Base-by-base conservation (phyloP, 805 yeast species). In the Kregervanrija pseudodelftensis region DNA sequence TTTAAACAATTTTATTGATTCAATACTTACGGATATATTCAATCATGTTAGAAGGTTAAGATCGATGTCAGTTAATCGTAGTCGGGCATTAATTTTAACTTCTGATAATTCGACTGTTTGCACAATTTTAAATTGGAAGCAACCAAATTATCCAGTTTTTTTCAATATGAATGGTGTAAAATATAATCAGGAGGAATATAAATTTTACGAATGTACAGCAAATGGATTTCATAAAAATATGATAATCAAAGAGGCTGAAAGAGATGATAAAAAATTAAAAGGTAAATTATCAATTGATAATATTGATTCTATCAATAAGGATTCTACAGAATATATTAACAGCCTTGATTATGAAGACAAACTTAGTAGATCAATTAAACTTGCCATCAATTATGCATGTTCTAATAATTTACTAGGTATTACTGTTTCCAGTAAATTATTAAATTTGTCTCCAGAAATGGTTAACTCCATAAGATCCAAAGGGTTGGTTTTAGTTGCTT, bases 121-220 rank as follows among this genome's bases (percentile, higher is more conserved):
- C 65, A 87, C 95, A 10, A 85, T 88, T 39, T 67, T 93, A 54
- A 93, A 93, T 65, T 93, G 99, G 99, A 93, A 93, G 64, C 99
- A 93, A 65, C 98, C 99, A 11, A 91, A 91, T 61, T 93, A 84
- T 65, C 97, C 99, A 0, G 98, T 93, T 0, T 80, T 93, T 52
- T 85, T 86, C 65, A 78, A 82, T 45, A 77, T 90, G 75, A 81
- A 79, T 54, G 86, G 88, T n/a, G 67, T 81, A 10, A 66, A 72
- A 34, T 69, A 60, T 54, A 50, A 61, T 31, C 46, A 52, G 9
- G 40, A 32, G 2, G 39, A 46, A 1, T 63, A 65, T 13, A 48
- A 49, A 42, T 73, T 72, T 46, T 59, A 52, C 11, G 51, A 64
- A 30, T 65, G 67, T 35, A 64, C 74, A 1, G 68, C 76, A 1